phyloP scores from a whole-genome alignment of 1,284 basidiomycete genomes.

The Meira miltonrushii region DNA sequence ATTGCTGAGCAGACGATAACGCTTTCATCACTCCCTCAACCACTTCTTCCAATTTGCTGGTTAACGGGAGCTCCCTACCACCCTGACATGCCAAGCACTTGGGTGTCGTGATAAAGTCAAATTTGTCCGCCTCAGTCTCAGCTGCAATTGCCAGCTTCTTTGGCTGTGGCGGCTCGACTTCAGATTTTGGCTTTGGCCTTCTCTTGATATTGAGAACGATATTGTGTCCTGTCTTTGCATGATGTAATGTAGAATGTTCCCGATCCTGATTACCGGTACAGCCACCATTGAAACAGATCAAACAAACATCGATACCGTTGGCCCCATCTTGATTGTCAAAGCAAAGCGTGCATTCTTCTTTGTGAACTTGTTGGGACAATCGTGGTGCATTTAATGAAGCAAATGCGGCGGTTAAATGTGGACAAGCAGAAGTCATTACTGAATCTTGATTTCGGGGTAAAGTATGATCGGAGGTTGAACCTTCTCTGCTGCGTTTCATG shows the following conservation, averaged over 20 bases:
- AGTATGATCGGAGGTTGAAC: not conserved
- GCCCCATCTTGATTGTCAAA: constrained; percentile 76
- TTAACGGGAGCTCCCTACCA: constrained; percentile 59
- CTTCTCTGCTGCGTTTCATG: not conserved
- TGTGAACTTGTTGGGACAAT: constrained; percentile 58
- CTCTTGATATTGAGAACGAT: constrained; percentile 74
- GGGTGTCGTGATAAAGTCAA: constrained; percentile 65
- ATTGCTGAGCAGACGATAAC: constrained; percentile 80
- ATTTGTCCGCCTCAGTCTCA: constrained; percentile 83
- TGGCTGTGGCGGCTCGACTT: constrained; percentile 62
- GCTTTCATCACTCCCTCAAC: constrained; percentile 72
- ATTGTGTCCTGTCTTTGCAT: constrained; percentile 61
- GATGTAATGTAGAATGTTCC: constrained; percentile 40
- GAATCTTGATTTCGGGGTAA: not conserved
- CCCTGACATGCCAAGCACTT: constrained; percentile 65
- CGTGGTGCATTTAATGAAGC: constrained; percentile 30
- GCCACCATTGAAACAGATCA: constrained; percentile 84
- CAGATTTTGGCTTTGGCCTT: not conserved
- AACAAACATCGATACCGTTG: constrained; percentile 79
- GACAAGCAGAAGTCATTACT: constrained; percentile 30
- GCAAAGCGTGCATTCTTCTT: constrained; percentile 90
- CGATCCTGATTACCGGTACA: constrained; percentile 35
- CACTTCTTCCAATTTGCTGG: constrained; percentile 53
- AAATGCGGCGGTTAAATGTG: constrained; percentile 35
- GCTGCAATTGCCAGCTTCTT: constrained; percentile 80